Evolutionary conservation across 768 basidiomycete genomes (phyloP).

Genomic region (Leccinum barrowsii): DNA sequence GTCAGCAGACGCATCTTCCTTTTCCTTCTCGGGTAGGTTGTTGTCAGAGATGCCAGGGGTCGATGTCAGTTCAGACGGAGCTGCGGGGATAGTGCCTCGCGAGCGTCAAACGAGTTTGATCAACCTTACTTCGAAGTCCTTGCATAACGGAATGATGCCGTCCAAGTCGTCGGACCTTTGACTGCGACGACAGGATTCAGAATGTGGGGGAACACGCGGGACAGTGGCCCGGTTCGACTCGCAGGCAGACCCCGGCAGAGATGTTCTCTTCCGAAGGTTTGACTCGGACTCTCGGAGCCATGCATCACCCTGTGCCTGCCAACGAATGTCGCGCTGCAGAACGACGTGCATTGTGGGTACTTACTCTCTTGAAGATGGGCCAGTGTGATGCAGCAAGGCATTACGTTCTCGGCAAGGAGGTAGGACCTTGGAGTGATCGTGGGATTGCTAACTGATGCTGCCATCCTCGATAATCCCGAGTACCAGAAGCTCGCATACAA

Average conservation of each 20-base stretch:
- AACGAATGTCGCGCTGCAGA: background rate
- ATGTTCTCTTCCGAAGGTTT: conserved; percentile 82
- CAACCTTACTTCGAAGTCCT: conserved; percentile 72
- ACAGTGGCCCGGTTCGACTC: conserved; percentile 60
- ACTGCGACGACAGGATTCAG: conserved; percentile 85
- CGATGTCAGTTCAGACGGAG: conserved; percentile 38
- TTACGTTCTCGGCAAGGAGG: conserved; percentile 21
- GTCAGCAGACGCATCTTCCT: conserved; percentile 18
- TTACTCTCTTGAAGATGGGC: conserved; percentile 60
- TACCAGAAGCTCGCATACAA: too few species aligned
- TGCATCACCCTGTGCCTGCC: conserved; percentile 74
- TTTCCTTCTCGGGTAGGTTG: conserved; percentile 51
- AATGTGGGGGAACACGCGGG: conserved; percentile 77
- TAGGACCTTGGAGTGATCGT: too few species aligned
- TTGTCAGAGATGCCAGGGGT: conserved; percentile 51
- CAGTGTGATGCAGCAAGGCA: conserved; percentile 66
- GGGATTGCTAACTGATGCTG: too few species aligned
- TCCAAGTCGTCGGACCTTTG: conserved; percentile 85
- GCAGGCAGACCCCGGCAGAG: conserved; percentile 73
- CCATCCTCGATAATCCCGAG: too few species aligned
- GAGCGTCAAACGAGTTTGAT: conserved; percentile 78
- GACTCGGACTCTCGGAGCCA: conserved; percentile 48
- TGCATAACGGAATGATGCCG: conserved; percentile 67
- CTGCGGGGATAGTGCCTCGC: conserved; percentile 34
- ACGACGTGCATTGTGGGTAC: conserved; percentile 17